phyloP scores from a whole-genome alignment of 78 protist species.

The Isochrysis galbana region DNA sequence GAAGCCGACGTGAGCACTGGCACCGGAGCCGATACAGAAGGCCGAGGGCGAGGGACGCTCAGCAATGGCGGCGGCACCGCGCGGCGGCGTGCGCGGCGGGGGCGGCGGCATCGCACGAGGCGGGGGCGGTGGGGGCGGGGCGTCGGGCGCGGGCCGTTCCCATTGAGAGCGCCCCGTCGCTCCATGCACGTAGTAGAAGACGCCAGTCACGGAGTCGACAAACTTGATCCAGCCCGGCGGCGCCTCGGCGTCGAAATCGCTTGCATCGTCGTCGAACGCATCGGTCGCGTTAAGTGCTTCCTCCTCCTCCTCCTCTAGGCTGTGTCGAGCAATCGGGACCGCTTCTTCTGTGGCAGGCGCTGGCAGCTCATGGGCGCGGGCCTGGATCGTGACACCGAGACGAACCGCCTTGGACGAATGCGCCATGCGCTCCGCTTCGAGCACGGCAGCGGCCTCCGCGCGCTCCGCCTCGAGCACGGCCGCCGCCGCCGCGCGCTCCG shows the following conservation, averaged over 20 bases:
- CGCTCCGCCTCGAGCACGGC: background rate
- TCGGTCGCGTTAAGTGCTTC: background rate
- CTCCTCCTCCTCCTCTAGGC: background rate
- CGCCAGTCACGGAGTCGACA: background rate
- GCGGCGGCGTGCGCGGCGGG: no score
- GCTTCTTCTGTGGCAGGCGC: background rate
- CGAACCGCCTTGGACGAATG: no score
- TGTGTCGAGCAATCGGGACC: no score
- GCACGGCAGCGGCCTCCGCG: background rate
- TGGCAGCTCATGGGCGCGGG: background rate
- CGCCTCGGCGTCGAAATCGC: background rate
- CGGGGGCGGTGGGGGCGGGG: background rate
- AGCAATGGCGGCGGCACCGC: no score
- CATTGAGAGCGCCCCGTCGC: background rate
- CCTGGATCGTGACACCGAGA: background rate
- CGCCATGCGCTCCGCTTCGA: background rate
- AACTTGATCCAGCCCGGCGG: background rate
- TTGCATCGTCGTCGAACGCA: no score
- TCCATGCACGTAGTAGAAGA: background rate
- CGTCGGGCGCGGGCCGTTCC: background rate
- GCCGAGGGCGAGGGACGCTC: no score
- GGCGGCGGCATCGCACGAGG: no score
- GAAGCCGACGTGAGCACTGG: no score
- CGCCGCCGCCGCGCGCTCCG: background rate
- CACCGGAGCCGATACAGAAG: no score